Evolutionary conservation across 164 flowering plant species (phyloP).

Genomic region (Vitis labrusca): DNA sequence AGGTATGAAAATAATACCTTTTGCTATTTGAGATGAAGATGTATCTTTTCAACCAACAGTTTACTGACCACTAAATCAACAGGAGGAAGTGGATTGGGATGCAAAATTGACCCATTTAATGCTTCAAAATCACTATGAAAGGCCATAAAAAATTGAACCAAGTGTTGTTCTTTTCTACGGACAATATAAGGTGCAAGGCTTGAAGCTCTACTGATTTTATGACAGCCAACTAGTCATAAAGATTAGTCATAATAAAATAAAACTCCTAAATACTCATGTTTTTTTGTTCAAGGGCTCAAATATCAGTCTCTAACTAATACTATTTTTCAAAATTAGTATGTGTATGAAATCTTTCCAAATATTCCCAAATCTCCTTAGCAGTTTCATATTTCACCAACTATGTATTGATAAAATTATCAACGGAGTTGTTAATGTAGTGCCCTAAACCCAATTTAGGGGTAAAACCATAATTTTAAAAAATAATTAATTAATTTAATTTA

Average conservation of each 20-base stretch:
- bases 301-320: not conserved
- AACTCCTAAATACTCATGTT: no score
- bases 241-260: not conserved
- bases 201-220: not conserved
- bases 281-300: no score
- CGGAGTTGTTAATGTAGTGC: no score
- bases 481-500: no score
- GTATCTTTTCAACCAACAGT: not conserved
- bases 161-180: not conserved
- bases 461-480: no score
- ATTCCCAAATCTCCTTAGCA: no score
- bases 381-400: no score
- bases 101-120: conserved; percentile 4
- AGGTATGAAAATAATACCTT: not conserved
- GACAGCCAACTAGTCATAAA: not conserved
- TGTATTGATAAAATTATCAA: no score
- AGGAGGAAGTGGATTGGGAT: conserved; percentile 8
- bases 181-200: no score
- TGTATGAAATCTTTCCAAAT: no score
- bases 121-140: conserved; percentile 8
- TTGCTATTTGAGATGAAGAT: no score
- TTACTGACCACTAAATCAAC: conserved; percentile 11
- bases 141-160: conserved; percentile 10
- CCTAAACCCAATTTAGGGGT: no score
- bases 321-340: not conserved